phyloP scores from a whole-genome alignment of 208 protist genomes.

The Leishmania guyanensis region DNA sequence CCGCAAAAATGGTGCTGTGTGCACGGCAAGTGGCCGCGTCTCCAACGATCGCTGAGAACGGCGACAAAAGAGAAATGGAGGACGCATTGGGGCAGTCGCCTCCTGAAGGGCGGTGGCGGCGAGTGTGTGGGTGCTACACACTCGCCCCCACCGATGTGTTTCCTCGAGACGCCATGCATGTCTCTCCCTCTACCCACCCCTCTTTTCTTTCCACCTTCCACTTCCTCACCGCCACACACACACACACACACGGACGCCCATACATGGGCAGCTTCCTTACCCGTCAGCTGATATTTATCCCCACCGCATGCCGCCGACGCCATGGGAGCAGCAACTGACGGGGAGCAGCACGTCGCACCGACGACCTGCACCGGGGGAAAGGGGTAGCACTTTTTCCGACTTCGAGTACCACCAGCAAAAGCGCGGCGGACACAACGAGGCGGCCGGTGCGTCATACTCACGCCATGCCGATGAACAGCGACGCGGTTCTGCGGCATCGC shows the following conservation, averaged over 20 bases:
- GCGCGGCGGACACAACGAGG: constrained; percentile 11
- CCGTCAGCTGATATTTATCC: background rate
- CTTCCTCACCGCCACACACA: background rate
- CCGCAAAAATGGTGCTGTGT: background rate
- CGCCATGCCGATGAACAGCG: background rate
- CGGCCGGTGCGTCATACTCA: background rate
- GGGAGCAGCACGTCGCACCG: constrained; percentile 7
- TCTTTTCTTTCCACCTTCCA: background rate
- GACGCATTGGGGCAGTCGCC: background rate
- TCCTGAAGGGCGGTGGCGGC: background rate
- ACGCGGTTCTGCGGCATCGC: background rate
- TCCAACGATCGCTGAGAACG: background rate
- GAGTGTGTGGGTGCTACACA: background rate
- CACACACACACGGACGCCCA: background rate
- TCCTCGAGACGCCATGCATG: background rate
- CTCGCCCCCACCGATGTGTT: background rate
- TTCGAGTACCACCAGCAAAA: constrained; percentile 30
- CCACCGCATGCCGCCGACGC: constrained; percentile 36
- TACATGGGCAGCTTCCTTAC: background rate
- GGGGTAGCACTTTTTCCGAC: constrained; percentile 32
- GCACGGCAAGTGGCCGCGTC: background rate
- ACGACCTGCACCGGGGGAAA: constrained; percentile 4
- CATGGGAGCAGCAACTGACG: constrained; percentile 29
- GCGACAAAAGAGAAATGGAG: background rate
- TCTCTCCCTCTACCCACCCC: background rate